These are phyloP conservation scores for Phytophthora sp. DNA, from an alignment of 352 stramenopile genomes.

Conservation along the genomic window DNA sequence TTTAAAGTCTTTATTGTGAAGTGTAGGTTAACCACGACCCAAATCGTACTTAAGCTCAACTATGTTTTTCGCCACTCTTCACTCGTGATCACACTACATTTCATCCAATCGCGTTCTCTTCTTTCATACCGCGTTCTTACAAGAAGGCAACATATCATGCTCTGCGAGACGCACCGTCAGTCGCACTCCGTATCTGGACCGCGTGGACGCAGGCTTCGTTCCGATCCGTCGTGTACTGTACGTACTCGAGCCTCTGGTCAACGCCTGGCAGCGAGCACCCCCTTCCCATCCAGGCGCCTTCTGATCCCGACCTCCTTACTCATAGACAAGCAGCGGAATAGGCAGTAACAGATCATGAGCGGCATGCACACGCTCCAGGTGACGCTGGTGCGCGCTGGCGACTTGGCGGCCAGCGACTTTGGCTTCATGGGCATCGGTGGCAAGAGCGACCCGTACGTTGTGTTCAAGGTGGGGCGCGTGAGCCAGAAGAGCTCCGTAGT, in stretches of 20 bases:
- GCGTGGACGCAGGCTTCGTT: too few relatives aligned
- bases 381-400: constrained; percentile 53
- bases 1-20: too few relatives aligned
- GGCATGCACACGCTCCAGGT: constrained; percentile 66
- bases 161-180: constrained; percentile 9
- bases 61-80: neutral
- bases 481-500: constrained; percentile 63
- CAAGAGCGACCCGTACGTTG: constrained; percentile 81
- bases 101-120: neutral
- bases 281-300: neutral
- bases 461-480: constrained; percentile 58
- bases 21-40: neutral
- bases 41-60: too few relatives aligned
- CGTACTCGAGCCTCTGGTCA: neutral
- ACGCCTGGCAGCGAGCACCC: too few relatives aligned
- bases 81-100: neutral
- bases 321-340: constrained; percentile 8
- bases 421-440: constrained; percentile 73
- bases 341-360: constrained; percentile 29
- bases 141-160: constrained; percentile 34
- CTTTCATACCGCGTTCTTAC: constrained; percentile 14
- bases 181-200: constrained; percentile 39
- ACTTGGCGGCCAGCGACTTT: constrained; percentile 66
- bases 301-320: neutral
- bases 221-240: neutral